phyloP scores from a whole-genome alignment of 495 filamentous ascomycete species.

The Daldinia bambusicola region DNA sequence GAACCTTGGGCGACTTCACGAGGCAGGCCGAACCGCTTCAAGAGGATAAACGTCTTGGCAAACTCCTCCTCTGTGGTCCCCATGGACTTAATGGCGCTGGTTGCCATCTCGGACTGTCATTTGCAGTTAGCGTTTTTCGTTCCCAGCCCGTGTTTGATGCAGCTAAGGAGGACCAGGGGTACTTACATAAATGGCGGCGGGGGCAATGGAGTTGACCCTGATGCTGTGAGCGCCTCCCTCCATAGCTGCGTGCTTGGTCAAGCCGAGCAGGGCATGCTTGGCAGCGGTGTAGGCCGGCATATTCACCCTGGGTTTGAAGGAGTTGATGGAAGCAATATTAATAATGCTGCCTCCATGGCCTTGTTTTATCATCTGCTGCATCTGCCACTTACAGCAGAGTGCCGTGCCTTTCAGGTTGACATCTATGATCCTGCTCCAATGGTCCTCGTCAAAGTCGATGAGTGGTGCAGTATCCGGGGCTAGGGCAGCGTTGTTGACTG shows the following conservation, averaged over 20 bases:
- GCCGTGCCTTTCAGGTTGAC: slow-evolving; percentile 62
- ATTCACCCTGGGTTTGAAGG: slow-evolving; percentile 62
- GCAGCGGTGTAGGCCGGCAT: slow-evolving; percentile 75
- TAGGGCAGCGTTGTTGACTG: slow-evolving; percentile 75
- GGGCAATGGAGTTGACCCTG: slow-evolving; percentile 77
- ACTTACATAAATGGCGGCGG: slow-evolving; percentile 58
- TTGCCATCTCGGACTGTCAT: background rate
- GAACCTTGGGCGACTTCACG: background rate
- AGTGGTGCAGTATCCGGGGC: slow-evolving; percentile 68
- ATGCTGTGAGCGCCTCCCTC: slow-evolving; percentile 76
- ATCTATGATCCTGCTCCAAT: slow-evolving; percentile 56
- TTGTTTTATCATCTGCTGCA: slow-evolving; percentile 62
- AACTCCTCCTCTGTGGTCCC: background rate
- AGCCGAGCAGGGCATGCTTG: slow-evolving; percentile 72
- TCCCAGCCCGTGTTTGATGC: background rate
- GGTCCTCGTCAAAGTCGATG: slow-evolving; percentile 47
- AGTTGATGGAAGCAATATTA: background rate
- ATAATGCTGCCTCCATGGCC: slow-evolving; percentile 60
- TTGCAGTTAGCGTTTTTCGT: background rate
- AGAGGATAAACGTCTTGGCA: background rate
- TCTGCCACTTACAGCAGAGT: slow-evolving; percentile 59
- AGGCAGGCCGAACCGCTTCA: background rate
- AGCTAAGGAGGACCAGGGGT: background rate
- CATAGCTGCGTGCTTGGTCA: slow-evolving; percentile 75
- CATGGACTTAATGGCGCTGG: background rate